A percentile compares a stretch with the other conserved stretches of the same genome.
These are phyloP conservation scores for Diversispora epigaea DNA, from an alignment of 192 early-diverging fungal genomes.

Conservation along the genomic window DNA sequence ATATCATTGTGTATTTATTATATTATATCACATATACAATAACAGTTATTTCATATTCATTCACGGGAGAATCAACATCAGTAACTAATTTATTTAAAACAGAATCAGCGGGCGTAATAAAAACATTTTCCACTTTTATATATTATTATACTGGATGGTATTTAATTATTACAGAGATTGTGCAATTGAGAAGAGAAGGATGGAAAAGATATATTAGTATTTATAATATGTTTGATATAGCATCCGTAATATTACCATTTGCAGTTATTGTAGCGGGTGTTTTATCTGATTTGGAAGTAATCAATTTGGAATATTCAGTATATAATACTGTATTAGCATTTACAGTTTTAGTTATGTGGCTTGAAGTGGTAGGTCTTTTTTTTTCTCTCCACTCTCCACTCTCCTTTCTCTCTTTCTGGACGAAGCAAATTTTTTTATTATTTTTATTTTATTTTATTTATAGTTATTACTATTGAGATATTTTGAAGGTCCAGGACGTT, in stretches of 20 bases:
- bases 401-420: neutral
- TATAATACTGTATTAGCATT: neutral
- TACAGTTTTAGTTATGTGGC: neutral
- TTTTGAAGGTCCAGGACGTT: neutral
- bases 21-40: too few relatives aligned
- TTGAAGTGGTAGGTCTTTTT: neutral
- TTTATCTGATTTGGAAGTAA: neutral
- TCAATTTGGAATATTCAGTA: neutral
- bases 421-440: neutral
- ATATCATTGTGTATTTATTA: too few relatives aligned
- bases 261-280: neutral
- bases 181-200: neutral
- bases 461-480: conserved; percentile 5
- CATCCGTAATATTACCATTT: neutral
- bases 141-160: neutral
- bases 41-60: neutral
- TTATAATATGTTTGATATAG: conserved; percentile 13
- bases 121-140: neutral
- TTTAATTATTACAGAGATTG: neutral
- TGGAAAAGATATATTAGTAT: neutral
- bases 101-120: neutral
- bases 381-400: neutral
- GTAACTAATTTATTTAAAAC: neutral
- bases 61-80: neutral
- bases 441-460: neutral